Evolutionary conservation across 176 grass and related monocot genomes (phyloP).

Genomic region (Typha latifolia): DNA sequence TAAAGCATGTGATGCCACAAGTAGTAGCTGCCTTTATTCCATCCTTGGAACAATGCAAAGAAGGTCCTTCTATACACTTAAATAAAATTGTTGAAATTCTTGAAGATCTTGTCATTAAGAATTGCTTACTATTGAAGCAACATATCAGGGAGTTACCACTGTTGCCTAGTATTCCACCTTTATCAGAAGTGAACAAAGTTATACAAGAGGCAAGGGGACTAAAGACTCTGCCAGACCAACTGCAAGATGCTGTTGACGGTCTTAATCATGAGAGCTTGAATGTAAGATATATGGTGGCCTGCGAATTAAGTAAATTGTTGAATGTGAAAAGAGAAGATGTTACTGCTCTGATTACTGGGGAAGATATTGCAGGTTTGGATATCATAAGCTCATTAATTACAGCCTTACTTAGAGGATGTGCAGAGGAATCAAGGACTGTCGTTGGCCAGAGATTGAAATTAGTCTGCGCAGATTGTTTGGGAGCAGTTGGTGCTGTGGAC

Average conservation of each 20-base stretch:
- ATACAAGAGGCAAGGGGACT: conserved; percentile 89
- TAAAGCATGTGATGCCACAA: conserved; percentile 91
- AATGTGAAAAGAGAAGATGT: conserved; percentile 66
- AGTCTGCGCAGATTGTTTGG: conserved; percentile 87
- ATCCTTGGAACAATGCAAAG: conserved; percentile 60
- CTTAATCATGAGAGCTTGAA: conserved; percentile 97
- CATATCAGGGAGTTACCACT: conserved; percentile 82
- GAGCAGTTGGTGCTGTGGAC: conserved; percentile 88
- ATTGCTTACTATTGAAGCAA: conserved; percentile 47
- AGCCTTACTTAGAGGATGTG: conserved; percentile 77
- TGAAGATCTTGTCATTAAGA: conserved; percentile 82
- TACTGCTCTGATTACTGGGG: conserved; percentile 74
- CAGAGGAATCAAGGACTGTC: conserved; percentile 75
- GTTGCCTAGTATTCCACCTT: conserved; percentile 71
- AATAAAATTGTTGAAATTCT: conserved; percentile 79
- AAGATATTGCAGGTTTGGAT: conserved; percentile 68
- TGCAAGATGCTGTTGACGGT: conserved; percentile 76
- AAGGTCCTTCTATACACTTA: conserved; percentile 47
- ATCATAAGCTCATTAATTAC: conserved; percentile 79
- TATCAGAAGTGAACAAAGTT: conserved; percentile 80
- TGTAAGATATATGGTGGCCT: conserved; percentile 92
- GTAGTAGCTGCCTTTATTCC: conserved; percentile 96
- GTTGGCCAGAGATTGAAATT: conserved; percentile 86
- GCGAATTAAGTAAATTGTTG: conserved; percentile 83
- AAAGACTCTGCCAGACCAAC: conserved; percentile 70